These are phyloP conservation scores for Phytophthora brassicae DNA, from an alignment of 352 stramenopile species.

Conservation along the genomic window DNA sequence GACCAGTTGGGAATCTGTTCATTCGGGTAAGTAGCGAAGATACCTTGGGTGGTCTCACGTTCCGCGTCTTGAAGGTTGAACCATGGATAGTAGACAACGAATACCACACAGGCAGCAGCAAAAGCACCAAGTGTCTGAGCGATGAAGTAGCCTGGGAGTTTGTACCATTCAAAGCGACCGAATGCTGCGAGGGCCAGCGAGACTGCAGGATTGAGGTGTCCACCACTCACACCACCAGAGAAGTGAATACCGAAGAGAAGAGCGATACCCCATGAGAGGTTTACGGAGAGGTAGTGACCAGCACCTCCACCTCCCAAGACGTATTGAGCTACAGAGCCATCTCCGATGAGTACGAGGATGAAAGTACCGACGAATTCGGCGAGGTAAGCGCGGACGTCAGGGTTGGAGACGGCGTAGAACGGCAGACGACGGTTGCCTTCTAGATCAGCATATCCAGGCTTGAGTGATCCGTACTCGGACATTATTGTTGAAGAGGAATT, in stretches of 20 bases:
- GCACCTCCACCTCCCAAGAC: conserved; percentile 41
- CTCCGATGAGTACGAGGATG: conserved; percentile 60
- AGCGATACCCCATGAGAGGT: conserved; percentile 60
- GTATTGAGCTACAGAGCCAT: conserved; percentile 55
- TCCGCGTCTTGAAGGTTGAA: conserved; percentile 47
- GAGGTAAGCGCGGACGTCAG: conserved; percentile 51
- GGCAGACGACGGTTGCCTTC: conserved; percentile 30
- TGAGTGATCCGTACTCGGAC: conserved; percentile 40
- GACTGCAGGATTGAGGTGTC: conserved; percentile 66
- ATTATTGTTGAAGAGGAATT: conserved; percentile 14
- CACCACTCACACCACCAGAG: conserved; percentile 50
- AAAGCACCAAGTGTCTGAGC: conserved; percentile 50
- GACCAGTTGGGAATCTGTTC: conserved; percentile 44
- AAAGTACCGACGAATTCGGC: conserved; percentile 65
- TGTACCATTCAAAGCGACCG: conserved; percentile 48
- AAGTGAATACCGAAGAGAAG: conserved; percentile 63
- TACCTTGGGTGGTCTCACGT: conserved; percentile 33
- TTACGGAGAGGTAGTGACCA: conserved; percentile 51
- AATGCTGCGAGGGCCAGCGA: conserved; percentile 48
- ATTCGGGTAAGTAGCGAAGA: conserved; percentile 51
- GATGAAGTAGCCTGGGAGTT: conserved; percentile 50
- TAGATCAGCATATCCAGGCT: conserved; percentile 30
- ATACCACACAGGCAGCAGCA: conserved; percentile 40
- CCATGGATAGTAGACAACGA: conserved; percentile 58
- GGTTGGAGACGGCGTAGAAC: conserved; percentile 33